These are phyloP conservation scores for Saturnispora quitensis DNA, from an alignment of 805 yeast genomes.

Conservation along the genomic window DNA sequence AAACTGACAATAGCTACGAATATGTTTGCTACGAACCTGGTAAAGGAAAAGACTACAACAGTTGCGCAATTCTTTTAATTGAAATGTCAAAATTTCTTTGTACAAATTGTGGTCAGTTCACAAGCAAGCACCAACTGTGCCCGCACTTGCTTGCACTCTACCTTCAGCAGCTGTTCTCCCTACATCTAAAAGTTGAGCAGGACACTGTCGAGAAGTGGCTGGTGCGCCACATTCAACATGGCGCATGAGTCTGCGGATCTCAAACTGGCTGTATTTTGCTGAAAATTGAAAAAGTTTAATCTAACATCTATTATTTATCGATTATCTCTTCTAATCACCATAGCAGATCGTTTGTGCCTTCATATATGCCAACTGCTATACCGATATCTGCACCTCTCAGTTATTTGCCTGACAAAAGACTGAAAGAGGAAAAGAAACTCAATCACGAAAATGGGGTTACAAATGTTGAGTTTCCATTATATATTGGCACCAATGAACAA, in stretches of 20 bases:
- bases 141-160: background rate
- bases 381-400: background rate
- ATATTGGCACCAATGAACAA: conserved; percentile 26
- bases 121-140: background rate
- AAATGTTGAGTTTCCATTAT: conserved; percentile 20
- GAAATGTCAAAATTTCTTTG: background rate
- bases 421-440: background rate
- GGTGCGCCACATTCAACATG: background rate
- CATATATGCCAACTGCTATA: background rate
- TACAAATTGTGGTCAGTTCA: background rate
- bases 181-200: background rate
- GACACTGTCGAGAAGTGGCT: background rate
- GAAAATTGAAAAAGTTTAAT: background rate
- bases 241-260: background rate
- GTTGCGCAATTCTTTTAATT: background rate
- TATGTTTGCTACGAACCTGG: background rate
- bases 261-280: background rate
- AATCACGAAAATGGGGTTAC: background rate
- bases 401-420: background rate
- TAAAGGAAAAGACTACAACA: background rate
- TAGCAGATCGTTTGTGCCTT: background rate
- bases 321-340: background rate
- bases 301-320: too few species aligned
- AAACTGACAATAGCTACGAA: background rate
- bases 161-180: background rate